Conservation (phyloP, 2,329 filamentous ascomycete genomes). For the Alternaria conjuncta region DNA sequence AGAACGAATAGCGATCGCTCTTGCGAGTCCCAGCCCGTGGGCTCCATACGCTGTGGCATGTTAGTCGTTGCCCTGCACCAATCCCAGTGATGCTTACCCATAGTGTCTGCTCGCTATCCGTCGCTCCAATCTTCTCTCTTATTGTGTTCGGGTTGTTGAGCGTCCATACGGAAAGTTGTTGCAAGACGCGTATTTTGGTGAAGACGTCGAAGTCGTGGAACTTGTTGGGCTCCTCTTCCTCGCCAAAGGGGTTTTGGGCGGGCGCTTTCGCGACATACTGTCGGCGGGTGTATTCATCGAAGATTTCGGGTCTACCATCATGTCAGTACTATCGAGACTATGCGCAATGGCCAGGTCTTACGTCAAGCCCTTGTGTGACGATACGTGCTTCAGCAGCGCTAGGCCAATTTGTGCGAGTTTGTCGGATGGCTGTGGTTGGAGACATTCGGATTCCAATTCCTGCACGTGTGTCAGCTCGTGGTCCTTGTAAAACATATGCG, state of each 20-base stretch:
- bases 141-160: constrained; percentile 87
- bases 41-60: constrained; percentile 67
- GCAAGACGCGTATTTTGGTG: constrained; percentile 81
- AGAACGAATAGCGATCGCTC: constrained; percentile 89
- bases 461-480: constrained; percentile 53
- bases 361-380: constrained; percentile 91
- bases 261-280: constrained; percentile 87
- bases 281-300: constrained; percentile 90
- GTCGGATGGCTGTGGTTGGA: constrained; percentile 75
- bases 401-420: constrained; percentile 83
- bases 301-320: constrained; percentile 73
- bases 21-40: constrained; percentile 85
- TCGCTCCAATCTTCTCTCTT: constrained; percentile 83
- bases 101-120: constrained; percentile 77
- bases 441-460: constrained; percentile 88
- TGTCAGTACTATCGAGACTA: constrained; percentile 17
- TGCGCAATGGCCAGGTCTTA: constrained; percentile 57
- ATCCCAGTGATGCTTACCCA: constrained; percentile 69
- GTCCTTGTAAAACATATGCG: constrained; percentile 6
- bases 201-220: constrained; percentile 85
- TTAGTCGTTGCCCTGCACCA: constrained; percentile 19
- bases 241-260: constrained; percentile 81
- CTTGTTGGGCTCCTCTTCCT: constrained; percentile 71
- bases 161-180: constrained; percentile 88
- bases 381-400: constrained; percentile 87